These are phyloP conservation scores for Silene vulgaris DNA, from an alignment of 179 eudicot genomes.

Conservation along the genomic window DNA sequence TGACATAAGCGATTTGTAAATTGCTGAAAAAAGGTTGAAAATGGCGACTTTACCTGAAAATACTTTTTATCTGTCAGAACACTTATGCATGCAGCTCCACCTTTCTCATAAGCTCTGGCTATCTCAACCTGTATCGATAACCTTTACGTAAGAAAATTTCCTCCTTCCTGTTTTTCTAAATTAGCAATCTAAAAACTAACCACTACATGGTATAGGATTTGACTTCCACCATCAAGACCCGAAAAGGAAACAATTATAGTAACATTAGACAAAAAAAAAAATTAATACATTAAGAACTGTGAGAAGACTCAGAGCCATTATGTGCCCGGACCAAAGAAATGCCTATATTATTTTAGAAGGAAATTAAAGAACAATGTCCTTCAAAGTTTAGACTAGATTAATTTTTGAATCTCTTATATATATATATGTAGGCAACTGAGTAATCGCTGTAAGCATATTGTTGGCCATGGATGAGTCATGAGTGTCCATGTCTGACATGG, in stretches of 20 bases:
- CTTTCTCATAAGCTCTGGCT: constrained; percentile 92
- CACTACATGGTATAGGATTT: not conserved
- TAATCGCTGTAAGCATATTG: no score
- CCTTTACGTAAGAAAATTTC: not conserved
- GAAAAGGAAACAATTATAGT: not conserved
- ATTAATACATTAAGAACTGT: not conserved
- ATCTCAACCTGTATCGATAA: constrained; percentile 53
- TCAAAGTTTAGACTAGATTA: not conserved
- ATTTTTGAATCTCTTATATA: no score
- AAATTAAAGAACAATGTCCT: not conserved
- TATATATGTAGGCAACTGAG: not conserved
- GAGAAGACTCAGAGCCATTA: constrained; percentile 2
- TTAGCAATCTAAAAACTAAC: not conserved
- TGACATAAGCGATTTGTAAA: constrained; percentile 44
- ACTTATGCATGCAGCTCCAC: constrained; percentile 98
- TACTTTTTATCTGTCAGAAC: constrained; percentile 86
- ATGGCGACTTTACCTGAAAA: constrained; percentile 50
- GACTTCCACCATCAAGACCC: not conserved
- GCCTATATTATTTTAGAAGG: not conserved
- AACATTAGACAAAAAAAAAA: not conserved
- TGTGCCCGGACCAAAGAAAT: not conserved
- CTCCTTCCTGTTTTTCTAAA: not conserved
- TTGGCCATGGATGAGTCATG: not conserved
- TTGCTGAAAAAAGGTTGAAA: constrained; percentile 6
- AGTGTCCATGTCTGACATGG: not conserved